Base-by-base conservation (phyloP, 805 yeast species). In the Candida silvicultrix region DNA sequence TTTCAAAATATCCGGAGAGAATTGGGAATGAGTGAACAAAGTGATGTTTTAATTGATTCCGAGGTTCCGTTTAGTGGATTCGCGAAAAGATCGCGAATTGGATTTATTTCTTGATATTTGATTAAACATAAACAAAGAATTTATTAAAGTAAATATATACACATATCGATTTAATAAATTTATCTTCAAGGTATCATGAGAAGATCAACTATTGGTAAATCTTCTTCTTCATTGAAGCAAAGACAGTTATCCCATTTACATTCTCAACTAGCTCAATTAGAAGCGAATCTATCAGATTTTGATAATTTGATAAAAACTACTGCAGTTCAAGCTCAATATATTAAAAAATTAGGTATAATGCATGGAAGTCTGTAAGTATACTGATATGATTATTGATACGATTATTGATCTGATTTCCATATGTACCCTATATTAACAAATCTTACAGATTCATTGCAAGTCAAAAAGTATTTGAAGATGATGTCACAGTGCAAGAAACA, bases 241-340 rank as follows among this genome's bases (percentile, higher is more conserved):
- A 65, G 80, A 7, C 82, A 78, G 52, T 55, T 78, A 45, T 66
- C 78, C 32, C 78, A 74, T 51, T 61, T 77, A 25, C 75, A 73
- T 47, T 68, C 78, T 25, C 80, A 77, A 52, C 59, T 77, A n/a
- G 75, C 77, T 0, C 73, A 75, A 51, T 62, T 80, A n/a, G 80
- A 78, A 49, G 75, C 82, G 8, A 80, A 80, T 50, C 51, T 80
- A 15, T 55, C 69, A 9, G 83, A 78, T 45, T 69, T 81, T 55
- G 77, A 78, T 51, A 73, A 67, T 45, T 60, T 78, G 47, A 58
- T 81, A 29, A 65, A 68, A 36, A 74, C 74, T 10, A 76, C 84
- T 4, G 63, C 74, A 9, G 67, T 69, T 20, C 86, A 81, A 53
- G 78, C 74, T 35, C 69, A 73, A 47, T 65, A 70, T 21, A 76